Conservation (phyloP, 2,329 filamentous ascomycete genomes). For the Esteya vermicola region DNA sequence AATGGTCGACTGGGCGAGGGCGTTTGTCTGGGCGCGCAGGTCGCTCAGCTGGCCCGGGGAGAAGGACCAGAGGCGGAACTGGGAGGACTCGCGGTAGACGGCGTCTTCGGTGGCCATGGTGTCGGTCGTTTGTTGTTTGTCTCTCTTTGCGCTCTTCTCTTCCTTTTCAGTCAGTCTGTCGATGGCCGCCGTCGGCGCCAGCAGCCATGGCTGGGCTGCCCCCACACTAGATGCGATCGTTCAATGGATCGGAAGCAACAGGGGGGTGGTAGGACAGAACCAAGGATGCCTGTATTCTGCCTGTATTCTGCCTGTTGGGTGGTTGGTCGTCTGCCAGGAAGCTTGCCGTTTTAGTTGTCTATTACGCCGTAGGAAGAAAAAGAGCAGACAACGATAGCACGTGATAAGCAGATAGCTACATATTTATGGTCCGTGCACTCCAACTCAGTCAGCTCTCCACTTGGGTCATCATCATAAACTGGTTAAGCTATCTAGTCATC, state of each 20-base stretch:
- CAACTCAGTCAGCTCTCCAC: no score
- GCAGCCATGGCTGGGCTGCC: neutral
- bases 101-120: slow-evolving; percentile 73
- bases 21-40: slow-evolving; percentile 66
- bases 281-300: no score
- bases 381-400: no score
- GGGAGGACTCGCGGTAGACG: slow-evolving; percentile 76
- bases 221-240: no score
- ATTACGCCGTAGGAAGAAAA: no score
- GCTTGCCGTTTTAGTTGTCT: no score
- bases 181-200: neutral
- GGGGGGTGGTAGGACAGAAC: neutral
- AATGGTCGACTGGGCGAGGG: slow-evolving; percentile 52
- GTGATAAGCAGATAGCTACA: no score
- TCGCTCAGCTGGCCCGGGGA: slow-evolving; percentile 56
- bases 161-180: neutral
- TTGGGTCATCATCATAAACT: neutral
- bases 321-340: no score
- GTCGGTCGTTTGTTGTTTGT: no score
- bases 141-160: neutral
- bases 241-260: neutral
- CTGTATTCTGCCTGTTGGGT: no score
- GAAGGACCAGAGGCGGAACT: slow-evolving; percentile 89
- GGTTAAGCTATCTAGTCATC: no score
- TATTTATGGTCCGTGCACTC: neutral